These are phyloP conservation scores for Pistacia atlantica DNA, from an alignment of 345 rosid species.

Conservation along the genomic window DNA sequence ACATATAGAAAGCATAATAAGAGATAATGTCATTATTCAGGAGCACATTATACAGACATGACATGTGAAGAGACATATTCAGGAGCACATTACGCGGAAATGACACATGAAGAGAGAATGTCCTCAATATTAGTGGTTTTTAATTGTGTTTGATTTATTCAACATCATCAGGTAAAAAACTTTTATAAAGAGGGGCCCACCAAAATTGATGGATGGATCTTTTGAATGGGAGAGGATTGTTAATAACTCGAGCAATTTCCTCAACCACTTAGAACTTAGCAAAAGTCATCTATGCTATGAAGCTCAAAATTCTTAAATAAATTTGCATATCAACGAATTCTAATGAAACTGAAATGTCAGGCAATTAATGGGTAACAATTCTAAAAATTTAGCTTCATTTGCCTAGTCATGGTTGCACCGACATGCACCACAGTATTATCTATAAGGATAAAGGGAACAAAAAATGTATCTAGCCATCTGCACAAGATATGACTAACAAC, in stretches of 20 bases:
- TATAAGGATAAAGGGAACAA: too few relatives aligned
- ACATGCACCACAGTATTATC: too few relatives aligned
- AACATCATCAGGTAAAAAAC: neutral
- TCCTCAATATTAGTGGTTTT: neutral
- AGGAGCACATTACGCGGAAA: neutral
- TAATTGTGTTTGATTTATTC: neutral
- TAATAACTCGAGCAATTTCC: neutral
- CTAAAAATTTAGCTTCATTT: too few relatives aligned
- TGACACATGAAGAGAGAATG: neutral
- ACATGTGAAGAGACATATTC: neutral
- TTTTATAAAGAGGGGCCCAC: neutral
- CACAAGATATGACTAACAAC: neutral
- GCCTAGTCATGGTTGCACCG: too few relatives aligned
- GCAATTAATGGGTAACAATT: too few relatives aligned
- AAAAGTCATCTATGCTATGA: too few relatives aligned
- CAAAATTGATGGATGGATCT: neutral
- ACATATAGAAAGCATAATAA: neutral
- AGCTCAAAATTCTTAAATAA: too few relatives aligned
- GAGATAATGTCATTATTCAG: neutral
- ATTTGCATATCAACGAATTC: too few relatives aligned
- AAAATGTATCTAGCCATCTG: too few relatives aligned
- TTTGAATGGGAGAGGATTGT: conserved; percentile 2
- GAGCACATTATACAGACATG: neutral
- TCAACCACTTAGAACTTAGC: neutral
- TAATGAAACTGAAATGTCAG: too few relatives aligned